Conservation (phyloP, 768 basidiomycete genomes). For the Kwoniella sp. region DNA sequence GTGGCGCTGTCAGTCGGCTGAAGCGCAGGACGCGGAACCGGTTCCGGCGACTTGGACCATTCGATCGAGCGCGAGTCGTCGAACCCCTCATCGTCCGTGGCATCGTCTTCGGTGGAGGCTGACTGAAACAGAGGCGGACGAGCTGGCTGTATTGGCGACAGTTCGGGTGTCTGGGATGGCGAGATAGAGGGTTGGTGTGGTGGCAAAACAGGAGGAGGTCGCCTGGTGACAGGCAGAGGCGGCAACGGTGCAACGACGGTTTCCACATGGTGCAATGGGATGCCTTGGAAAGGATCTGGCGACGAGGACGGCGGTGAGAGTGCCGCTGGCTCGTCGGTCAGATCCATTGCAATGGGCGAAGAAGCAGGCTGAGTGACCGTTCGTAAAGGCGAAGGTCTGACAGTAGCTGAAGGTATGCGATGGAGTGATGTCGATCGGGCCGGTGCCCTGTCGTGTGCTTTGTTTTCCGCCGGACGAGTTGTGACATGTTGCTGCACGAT, state of each 20-base stretch:
- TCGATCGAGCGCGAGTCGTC: constrained; percentile 45
- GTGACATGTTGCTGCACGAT: too few relatives aligned
- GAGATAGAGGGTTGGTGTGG: neutral
- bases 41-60: constrained; percentile 53
- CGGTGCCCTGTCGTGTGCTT: too few relatives aligned
- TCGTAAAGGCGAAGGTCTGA: constrained; percentile 12
- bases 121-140: constrained; percentile 4
- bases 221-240: neutral
- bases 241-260: too few relatives aligned
- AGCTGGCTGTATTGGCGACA: neutral
- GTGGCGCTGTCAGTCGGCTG: constrained; percentile 47
- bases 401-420: constrained; percentile 6
- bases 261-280: too few relatives aligned
- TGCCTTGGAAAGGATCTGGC: neutral
- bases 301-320: too few relatives aligned
- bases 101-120: constrained; percentile 13
- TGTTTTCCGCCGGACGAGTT: too few relatives aligned
- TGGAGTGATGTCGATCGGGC: too few relatives aligned
- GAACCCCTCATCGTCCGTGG: constrained; percentile 17
- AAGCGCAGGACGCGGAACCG: constrained; percentile 40
- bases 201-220: neutral
- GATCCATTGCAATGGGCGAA: constrained; percentile 10
- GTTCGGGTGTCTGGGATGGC: neutral
- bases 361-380: constrained; percentile 16
- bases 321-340: neutral